Evolutionary conservation across 1,284 basidiomycete species (phyloP).

Genomic region (Ustilago cynodontis): DNA sequence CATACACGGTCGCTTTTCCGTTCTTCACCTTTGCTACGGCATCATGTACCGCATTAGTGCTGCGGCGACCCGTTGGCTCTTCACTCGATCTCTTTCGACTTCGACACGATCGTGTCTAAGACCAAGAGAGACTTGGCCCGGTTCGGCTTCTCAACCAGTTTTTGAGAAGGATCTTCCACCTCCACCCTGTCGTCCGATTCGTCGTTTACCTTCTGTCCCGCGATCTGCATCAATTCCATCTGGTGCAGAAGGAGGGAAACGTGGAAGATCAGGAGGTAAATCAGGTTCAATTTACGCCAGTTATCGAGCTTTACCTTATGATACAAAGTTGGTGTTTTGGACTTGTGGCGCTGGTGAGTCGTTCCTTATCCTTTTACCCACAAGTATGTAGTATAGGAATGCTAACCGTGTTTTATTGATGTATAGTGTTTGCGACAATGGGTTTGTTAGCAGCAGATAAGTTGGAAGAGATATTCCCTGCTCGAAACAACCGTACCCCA

Average conservation of each 20-base stretch:
- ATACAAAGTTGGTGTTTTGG: constrained; percentile 43
- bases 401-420: no score
- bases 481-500: constrained; percentile 29
- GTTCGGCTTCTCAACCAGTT: constrained; percentile 16
- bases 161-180: constrained; percentile 13
- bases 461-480: constrained; percentile 44
- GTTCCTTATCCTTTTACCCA: not conserved
- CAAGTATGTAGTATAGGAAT: no score
- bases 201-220: not conserved
- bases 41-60: not conserved
- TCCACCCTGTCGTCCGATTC: no score
- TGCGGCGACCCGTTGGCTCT: no score
- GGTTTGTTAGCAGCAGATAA: constrained; percentile 40
- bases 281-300: constrained; percentile 8
- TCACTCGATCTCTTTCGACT: not conserved
- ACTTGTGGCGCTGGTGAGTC: constrained; percentile 38
- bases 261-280: constrained; percentile 19
- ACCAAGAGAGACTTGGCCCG: not conserved
- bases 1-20: no score
- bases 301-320: constrained; percentile 31
- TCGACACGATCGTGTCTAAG: not conserved
- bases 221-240: not conserved
- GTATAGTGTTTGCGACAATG: constrained; percentile 29
- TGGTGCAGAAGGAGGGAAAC: not conserved
- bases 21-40: no score